phyloP scores from a whole-genome alignment of 2,329 filamentous ascomycete genomes.

The Onygena corvina region DNA sequence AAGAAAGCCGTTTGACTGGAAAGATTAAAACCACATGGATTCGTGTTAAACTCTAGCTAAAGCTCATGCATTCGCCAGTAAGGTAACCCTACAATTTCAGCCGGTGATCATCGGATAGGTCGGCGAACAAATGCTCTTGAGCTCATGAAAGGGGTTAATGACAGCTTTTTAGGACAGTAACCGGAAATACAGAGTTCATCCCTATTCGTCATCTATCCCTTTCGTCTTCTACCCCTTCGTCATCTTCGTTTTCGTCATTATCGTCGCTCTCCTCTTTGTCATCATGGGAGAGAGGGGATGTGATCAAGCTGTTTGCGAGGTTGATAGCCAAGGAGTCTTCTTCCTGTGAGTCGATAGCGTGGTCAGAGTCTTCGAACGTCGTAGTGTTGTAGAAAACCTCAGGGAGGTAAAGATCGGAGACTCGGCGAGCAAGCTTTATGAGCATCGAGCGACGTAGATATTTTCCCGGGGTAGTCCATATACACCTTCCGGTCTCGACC shows the following conservation, averaged over 20 bases:
- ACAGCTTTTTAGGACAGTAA: too few relatives aligned
- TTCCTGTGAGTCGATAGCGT: not conserved
- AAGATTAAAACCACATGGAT: too few relatives aligned
- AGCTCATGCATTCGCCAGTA: too few relatives aligned
- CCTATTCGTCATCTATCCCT: too few relatives aligned
- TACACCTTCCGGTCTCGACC: not conserved
- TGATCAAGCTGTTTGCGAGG: not conserved
- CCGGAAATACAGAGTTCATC: too few relatives aligned
- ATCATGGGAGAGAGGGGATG: too few relatives aligned
- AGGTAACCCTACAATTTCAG: too few relatives aligned
- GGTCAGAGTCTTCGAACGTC: not conserved
- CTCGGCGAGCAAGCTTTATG: constrained; percentile 4
- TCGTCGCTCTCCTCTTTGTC: not conserved
- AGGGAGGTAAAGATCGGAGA: constrained; percentile 8
- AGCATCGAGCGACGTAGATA: constrained; percentile 11
- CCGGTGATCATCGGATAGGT: too few relatives aligned
- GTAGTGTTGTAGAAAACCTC: not conserved
- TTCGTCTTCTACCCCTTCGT: not conserved
- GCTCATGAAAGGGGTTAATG: too few relatives aligned
- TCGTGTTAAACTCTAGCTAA: too few relatives aligned
- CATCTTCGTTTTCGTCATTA: not conserved
- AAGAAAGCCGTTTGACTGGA: too few relatives aligned
- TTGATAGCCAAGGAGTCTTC: not conserved
- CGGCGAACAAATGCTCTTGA: too few relatives aligned
- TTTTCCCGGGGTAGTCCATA: constrained; percentile 7